Conservation (phyloP, 1,139 yeast species). For the Debaryomyces psychrophilus region DNA sequence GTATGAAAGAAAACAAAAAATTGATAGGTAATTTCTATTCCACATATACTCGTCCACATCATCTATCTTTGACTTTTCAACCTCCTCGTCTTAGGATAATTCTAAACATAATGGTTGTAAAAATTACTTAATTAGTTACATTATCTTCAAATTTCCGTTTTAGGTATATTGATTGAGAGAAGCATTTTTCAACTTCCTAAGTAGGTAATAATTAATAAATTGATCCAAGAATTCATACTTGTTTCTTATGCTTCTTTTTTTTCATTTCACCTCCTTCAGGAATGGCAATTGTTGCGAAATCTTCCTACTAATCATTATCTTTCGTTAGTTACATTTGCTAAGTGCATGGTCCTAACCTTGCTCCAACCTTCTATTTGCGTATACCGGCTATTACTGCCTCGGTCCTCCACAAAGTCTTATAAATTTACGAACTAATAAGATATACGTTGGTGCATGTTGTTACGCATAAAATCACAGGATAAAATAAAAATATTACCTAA, state of each 20-base stretch:
- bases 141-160: slow-evolving; percentile 14
- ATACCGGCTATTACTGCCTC: not conserved
- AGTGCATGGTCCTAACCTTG: too few relatives aligned
- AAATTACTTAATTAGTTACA: slow-evolving; percentile 13
- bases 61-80: not conserved
- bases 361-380: too few relatives aligned
- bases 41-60: slow-evolving; percentile 1
- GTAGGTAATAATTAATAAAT: slow-evolving; percentile 16
- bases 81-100: slow-evolving; percentile 8
- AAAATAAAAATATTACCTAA: not conserved
- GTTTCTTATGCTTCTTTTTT: not conserved
- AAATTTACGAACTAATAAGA: not conserved
- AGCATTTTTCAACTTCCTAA: slow-evolving; percentile 14
- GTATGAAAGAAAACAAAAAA: not conserved
- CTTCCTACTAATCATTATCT: too few relatives aligned
- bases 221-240: too few relatives aligned
- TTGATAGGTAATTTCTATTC: not conserved
- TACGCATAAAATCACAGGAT: slow-evolving; percentile 3
- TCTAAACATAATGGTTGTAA: slow-evolving; percentile 6
- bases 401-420: not conserved
- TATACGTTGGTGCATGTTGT: not conserved
- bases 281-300: not conserved
- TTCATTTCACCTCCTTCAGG: not conserved
- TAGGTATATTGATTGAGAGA: slow-evolving; percentile 13
- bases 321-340: too few relatives aligned